A percentile compares a stretch with the other conserved stretches of the same genome.
These are phyloP conservation scores for Penicillium subrubescens DNA, from an alignment of 495 filamentous ascomycete species.

Conservation along the genomic window DNA sequence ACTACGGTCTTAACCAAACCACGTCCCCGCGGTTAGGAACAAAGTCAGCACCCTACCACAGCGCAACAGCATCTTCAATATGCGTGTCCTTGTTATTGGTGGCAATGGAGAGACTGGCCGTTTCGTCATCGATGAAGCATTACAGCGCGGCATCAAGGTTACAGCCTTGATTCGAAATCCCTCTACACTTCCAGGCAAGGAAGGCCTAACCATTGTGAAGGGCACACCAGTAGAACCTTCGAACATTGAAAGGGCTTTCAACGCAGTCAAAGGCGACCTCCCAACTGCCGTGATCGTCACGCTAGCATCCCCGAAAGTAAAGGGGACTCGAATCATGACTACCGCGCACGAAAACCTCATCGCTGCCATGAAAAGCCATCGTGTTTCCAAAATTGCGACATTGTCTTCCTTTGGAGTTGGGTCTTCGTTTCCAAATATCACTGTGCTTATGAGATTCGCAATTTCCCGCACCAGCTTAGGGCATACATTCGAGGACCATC, in stretches of 20 bases:
- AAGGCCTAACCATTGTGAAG: conserved; percentile 34
- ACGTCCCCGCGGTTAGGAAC: neutral
- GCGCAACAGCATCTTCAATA: conserved; percentile 22
- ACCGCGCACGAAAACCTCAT: conserved; percentile 29
- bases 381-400: conserved; percentile 36
- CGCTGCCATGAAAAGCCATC: conserved; percentile 38
- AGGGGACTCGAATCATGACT: conserved; percentile 33
- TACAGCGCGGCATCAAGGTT: conserved; percentile 41
- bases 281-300: conserved; percentile 41
- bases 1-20: neutral
- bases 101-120: conserved; percentile 47
- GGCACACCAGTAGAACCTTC: conserved; percentile 40
- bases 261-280: conserved; percentile 9
- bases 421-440: conserved; percentile 30
- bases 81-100: conserved; percentile 47
- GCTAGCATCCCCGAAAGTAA: conserved; percentile 32
- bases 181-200: conserved; percentile 24
- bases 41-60: conserved; percentile 9
- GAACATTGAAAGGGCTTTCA: conserved; percentile 40
- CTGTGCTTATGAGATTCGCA: conserved; percentile 35
- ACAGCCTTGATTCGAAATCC: conserved; percentile 46
- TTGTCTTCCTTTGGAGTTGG: conserved; percentile 44
- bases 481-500: conserved; percentile 38
- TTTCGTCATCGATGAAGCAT: conserved; percentile 41
- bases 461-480: conserved; percentile 34